Evolutionary conservation across 495 filamentous ascomycete species (phyloP).

Genomic region (Tricharina praecox): DNA sequence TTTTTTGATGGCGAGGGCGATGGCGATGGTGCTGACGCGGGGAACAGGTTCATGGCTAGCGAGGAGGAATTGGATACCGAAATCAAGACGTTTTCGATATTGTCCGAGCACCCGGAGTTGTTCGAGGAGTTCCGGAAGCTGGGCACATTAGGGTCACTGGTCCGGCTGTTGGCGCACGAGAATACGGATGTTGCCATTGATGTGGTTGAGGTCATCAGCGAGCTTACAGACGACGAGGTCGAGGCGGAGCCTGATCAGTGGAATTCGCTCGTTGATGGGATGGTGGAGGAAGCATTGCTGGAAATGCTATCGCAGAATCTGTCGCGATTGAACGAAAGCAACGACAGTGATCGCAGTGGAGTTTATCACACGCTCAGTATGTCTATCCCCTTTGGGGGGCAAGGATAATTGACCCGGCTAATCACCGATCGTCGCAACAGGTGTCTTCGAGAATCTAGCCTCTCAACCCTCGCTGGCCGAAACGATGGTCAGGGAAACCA

Average conservation of each 20-base stretch:
- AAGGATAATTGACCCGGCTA: neutral
- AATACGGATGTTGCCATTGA: slow-evolving; percentile 95
- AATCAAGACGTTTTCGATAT: slow-evolving; percentile 73
- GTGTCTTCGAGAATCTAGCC: slow-evolving; percentile 70
- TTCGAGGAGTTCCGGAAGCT: slow-evolving; percentile 69
- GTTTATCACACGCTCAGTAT: slow-evolving; percentile 67
- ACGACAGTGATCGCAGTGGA: slow-evolving; percentile 63
- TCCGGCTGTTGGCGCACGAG: slow-evolving; percentile 74
- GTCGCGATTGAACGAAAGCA: slow-evolving; percentile 58
- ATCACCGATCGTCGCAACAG: slow-evolving; percentile 19
- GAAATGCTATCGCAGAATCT: slow-evolving; percentile 73
- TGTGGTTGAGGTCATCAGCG: slow-evolving; percentile 73
- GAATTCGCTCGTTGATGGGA: slow-evolving; percentile 59
- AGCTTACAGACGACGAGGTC: slow-evolving; percentile 91
- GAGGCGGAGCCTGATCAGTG: slow-evolving; percentile 70
- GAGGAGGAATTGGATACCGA: slow-evolving; percentile 86
- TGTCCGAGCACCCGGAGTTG: slow-evolving; percentile 71
- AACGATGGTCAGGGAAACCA: slow-evolving; percentile 48
- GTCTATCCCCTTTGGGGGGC: slow-evolving; percentile 7
- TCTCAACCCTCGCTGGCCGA: slow-evolving; percentile 50
- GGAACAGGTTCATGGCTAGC: slow-evolving; percentile 50
- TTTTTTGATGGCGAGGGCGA: too few relatives aligned
- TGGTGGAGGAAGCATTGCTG: slow-evolving; percentile 69
- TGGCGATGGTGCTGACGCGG: neutral
- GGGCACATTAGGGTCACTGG: slow-evolving; percentile 58